Percentiles rank a stretch among this genome's conserved stretches.
Evolutionary conservation across 228 moss, liverwort and hornwort genomes (phyloP).

Genomic region (Sphagnum magellanicum): DNA sequence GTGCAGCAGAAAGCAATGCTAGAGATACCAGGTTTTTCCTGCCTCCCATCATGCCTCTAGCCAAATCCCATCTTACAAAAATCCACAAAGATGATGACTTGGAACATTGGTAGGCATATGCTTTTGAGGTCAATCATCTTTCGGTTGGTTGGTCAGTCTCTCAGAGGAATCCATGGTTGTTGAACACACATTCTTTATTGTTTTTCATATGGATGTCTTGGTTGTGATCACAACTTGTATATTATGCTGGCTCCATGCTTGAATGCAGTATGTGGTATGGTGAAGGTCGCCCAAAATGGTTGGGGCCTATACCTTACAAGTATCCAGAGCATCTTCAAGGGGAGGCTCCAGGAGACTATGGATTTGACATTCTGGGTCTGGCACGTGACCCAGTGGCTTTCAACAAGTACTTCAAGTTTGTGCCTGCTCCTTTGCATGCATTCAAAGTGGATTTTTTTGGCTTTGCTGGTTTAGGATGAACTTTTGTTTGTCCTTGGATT

Average conservation of each 20-base stretch:
- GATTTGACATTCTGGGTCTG: conserved; percentile 76
- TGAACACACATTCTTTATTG: not conserved
- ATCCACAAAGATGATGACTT: no score
- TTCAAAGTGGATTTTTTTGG: no score
- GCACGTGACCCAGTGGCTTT: conserved; percentile 52
- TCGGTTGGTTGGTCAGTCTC: no score
- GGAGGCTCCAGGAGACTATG: conserved; percentile 90
- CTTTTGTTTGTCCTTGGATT: no score
- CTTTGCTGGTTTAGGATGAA: no score
- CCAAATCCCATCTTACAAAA: no score
- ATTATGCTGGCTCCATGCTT: not conserved
- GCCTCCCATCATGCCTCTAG: no score
- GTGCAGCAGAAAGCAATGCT: conserved; percentile 54
- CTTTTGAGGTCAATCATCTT: not conserved
- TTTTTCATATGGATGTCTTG: not conserved
- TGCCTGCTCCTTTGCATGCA: not conserved
- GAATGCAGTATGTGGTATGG: conserved; percentile 78
- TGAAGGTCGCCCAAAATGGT: conserved; percentile 67
- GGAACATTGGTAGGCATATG: no score
- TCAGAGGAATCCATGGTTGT: no score
- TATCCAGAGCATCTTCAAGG: conserved; percentile 80
- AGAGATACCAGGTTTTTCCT: conserved; percentile 42
- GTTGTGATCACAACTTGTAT: not conserved
- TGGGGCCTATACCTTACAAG: conserved; percentile 75
- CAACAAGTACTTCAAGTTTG: conserved; percentile 82